Evolutionary conservation across 2,329 filamentous ascomycete species (phyloP).

Genomic region (Aureobasidium sp.): DNA sequence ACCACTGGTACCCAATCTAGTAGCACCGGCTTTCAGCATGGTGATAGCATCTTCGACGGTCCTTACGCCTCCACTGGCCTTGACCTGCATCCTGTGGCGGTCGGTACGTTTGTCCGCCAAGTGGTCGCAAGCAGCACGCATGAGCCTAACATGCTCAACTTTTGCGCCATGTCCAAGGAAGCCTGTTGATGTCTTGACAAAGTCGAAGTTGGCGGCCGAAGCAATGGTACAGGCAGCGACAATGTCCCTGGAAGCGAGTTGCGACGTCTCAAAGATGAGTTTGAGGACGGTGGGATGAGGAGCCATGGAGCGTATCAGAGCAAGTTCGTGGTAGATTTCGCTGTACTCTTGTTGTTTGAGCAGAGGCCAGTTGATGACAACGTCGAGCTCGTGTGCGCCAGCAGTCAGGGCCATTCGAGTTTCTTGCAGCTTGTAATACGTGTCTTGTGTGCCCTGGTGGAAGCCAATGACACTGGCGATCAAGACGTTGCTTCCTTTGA

Average conservation of each 20-base stretch:
- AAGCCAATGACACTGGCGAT: slow-evolving; percentile 55
- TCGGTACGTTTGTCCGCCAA: slow-evolving; percentile 21
- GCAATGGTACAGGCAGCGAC: slow-evolving; percentile 48
- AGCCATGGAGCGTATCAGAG: slow-evolving; percentile 43
- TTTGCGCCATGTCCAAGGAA: slow-evolving; percentile 50
- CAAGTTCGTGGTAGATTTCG: slow-evolving; percentile 47
- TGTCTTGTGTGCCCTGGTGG: slow-evolving; percentile 50
- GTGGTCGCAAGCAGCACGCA: slow-evolving; percentile 43
- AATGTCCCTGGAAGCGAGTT: slow-evolving; percentile 43
- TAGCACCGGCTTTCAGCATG: slow-evolving; percentile 52
- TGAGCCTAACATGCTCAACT: slow-evolving; percentile 46
- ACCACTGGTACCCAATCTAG: slow-evolving; percentile 48
- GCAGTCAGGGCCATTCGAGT: slow-evolving; percentile 41
- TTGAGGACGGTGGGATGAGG: slow-evolving; percentile 41
- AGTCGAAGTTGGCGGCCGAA: slow-evolving; percentile 48
- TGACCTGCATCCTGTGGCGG: slow-evolving; percentile 42
- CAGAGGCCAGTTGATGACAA: slow-evolving; percentile 50
- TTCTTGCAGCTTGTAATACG: slow-evolving; percentile 46
- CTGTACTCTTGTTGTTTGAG: slow-evolving; percentile 37
- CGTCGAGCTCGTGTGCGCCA: slow-evolving; percentile 51
- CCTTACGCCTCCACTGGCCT: slow-evolving; percentile 52
- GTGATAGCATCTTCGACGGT: slow-evolving; percentile 43
- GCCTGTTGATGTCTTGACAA: slow-evolving; percentile 55
- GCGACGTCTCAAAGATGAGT: slow-evolving; percentile 53
- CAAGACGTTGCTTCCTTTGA: slow-evolving; percentile 42